Conservation (phyloP, 2,329 filamentous ascomycete species). For the Pseudocercospora cruenta region DNA sequence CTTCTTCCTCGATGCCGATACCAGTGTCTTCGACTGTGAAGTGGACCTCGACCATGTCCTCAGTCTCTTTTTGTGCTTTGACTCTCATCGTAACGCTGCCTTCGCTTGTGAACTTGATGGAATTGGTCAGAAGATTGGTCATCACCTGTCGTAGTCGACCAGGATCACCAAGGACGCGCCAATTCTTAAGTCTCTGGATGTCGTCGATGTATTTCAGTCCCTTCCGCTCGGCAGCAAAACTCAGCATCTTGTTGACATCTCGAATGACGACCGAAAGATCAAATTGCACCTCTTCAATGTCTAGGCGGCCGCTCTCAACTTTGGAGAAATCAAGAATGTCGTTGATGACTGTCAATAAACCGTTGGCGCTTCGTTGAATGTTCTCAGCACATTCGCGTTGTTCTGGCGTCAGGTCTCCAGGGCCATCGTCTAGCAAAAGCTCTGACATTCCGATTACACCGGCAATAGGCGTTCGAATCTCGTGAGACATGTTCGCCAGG, state of each 20-base stretch:
- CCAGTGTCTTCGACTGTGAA: conserved; percentile 78
- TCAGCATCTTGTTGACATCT: conserved; percentile 85
- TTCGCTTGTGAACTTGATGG: conserved; percentile 73
- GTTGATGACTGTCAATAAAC: conserved; percentile 83
- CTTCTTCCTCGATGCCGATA: conserved; percentile 79
- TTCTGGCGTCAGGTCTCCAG: conserved; percentile 61
- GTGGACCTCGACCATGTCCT: conserved; percentile 67
- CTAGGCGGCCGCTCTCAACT: conserved; percentile 72
- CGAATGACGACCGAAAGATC: conserved; percentile 72
- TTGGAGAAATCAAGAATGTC: conserved; percentile 91
- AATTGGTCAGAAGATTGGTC: conserved; percentile 76
- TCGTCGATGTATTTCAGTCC: conserved; percentile 73
- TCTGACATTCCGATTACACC: conserved; percentile 82
- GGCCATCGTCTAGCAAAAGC: conserved; percentile 67
- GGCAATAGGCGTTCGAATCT: conserved; percentile 64
- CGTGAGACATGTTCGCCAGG: conserved; percentile 62
- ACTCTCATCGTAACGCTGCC: conserved; percentile 71
- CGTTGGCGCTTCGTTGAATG: conserved; percentile 78
- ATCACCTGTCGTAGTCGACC: conserved; percentile 82
- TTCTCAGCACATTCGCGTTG: conserved; percentile 76
- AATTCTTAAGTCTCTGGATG: conserved; percentile 61
- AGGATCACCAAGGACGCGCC: conserved; percentile 85
- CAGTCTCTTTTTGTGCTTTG: conserved; percentile 64
- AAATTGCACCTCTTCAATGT: conserved; percentile 81
- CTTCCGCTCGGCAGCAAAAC: conserved; percentile 80